A percentile compares a stretch with the other conserved stretches of the same genome.
phyloP scores from a whole-genome alignment of 768 basidiomycete genomes.

The Lactarius akahatsu region DNA sequence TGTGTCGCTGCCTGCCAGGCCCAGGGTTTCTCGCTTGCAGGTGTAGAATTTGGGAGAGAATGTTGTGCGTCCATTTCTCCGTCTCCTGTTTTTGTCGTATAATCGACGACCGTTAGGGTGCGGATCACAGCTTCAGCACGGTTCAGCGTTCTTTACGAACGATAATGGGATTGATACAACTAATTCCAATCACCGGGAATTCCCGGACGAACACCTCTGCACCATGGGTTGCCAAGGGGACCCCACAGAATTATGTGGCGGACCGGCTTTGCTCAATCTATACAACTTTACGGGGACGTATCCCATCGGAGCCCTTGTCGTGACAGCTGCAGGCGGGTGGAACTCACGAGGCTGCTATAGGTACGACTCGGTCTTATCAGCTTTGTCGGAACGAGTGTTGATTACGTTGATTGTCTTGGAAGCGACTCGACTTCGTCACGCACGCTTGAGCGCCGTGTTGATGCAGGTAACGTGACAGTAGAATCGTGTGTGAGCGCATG shows the following conservation, averaged over 20 bases:
- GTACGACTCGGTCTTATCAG: neutral
- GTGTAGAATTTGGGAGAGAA: neutral
- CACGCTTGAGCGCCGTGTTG: conserved; percentile 10
- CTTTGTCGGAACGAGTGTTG: neutral
- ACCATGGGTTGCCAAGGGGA: neutral
- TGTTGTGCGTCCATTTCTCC: neutral
- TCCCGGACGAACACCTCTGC: neutral
- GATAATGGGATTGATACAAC: neutral
- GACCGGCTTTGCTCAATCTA: neutral
- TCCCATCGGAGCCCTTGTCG: neutral
- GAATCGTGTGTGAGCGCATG: conserved; percentile 7
- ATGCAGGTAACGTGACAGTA: conserved; percentile 13
- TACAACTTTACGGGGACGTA: conserved; percentile 1
- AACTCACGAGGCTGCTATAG: neutral
- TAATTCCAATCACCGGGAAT: neutral
- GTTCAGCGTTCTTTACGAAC: neutral
- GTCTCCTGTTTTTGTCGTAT: neutral
- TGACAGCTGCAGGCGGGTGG: neutral
- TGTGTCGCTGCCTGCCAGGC: neutral
- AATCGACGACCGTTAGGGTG: neutral
- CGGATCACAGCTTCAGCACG: neutral
- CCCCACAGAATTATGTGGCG: neutral
- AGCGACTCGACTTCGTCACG: conserved; percentile 4
- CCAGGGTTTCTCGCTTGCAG: neutral
- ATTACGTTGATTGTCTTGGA: neutral